These are phyloP conservation scores for Calonectria pseudoturangicola DNA, from an alignment of 2,329 filamentous ascomycete genomes.

Conservation along the genomic window DNA sequence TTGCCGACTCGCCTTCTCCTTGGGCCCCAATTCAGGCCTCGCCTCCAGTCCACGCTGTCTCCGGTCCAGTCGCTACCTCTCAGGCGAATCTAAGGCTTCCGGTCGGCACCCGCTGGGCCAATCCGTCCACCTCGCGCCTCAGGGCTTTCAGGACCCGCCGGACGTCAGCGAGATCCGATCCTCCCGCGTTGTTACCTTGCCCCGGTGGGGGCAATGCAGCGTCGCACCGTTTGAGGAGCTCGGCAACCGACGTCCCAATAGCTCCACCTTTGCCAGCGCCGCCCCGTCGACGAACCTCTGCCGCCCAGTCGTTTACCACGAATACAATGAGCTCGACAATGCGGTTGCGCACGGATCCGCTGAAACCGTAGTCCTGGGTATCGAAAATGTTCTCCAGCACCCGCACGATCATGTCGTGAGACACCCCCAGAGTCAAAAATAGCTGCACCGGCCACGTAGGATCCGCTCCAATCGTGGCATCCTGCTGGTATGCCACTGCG, in stretches of 20 bases:
- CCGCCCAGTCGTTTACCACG: conserved; percentile 69
- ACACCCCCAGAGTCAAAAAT: conserved; percentile 74
- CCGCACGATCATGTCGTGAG: conserved; percentile 73
- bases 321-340: conserved; percentile 74
- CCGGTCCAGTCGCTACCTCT: conserved; percentile 39
- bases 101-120: conserved; percentile 65
- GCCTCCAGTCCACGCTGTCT: neutral
- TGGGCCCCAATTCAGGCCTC: conserved; percentile 4
- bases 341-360: conserved; percentile 67
- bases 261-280: conserved; percentile 62
- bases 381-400: conserved; percentile 75
- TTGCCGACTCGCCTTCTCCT: neutral
- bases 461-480: conserved; percentile 74
- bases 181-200: conserved; percentile 66
- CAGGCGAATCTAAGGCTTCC: conserved; percentile 68
- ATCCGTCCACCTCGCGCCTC: conserved; percentile 65
- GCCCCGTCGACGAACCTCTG: conserved; percentile 69
- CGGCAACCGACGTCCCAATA: conserved; percentile 67
- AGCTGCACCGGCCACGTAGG: conserved; percentile 74
- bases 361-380: conserved; percentile 76
- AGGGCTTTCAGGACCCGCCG: conserved; percentile 64
- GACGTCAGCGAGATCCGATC: conserved; percentile 66
- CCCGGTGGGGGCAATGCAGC: conserved; percentile 63
- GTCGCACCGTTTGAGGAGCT: conserved; percentile 71
- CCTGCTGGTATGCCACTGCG: conserved; percentile 74